These are phyloP conservation scores for Vitis hybrid DNA, from an alignment of 177 flowering plant genomes.

Conservation along the genomic window DNA sequence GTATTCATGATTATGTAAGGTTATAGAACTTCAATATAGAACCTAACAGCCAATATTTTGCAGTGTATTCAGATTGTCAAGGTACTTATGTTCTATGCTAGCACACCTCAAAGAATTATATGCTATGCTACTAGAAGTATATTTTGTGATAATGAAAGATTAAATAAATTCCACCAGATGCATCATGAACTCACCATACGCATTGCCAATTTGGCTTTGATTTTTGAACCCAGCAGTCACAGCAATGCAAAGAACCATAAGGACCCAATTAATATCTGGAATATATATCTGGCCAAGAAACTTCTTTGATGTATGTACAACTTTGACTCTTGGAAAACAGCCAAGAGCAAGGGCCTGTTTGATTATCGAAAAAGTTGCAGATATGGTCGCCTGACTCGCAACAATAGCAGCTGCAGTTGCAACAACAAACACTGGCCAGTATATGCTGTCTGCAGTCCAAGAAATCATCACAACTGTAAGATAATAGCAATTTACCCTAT, in stretches of 20 bases:
- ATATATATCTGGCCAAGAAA: constrained; percentile 82
- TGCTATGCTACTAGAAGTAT: no score
- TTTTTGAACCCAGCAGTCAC: constrained; percentile 86
- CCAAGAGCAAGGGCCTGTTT: constrained; percentile 92
- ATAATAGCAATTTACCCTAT: neutral
- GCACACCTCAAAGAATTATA: no score
- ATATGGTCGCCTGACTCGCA: constrained; percentile 94
- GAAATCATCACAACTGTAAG: constrained; percentile 3
- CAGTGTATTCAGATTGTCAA: no score
- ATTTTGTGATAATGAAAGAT: no score
- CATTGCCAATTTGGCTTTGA: constrained; percentile 88
- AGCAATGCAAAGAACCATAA: constrained; percentile 84
- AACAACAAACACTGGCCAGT: constrained; percentile 84
- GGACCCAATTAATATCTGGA: constrained; percentile 96
- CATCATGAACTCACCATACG: constrained; percentile 53
- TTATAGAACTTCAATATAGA: no score
- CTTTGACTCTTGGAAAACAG: constrained; percentile 92
- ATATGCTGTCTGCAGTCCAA: constrained; percentile 52
- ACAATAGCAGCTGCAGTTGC: constrained; percentile 88
- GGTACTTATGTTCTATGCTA: no score
- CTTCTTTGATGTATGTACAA: constrained; percentile 85
- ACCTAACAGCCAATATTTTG: no score
- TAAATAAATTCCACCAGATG: constrained; percentile 4
- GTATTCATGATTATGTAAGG: no score
- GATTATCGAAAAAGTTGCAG: constrained; percentile 87